A percentile compares a stretch with the other conserved stretches of the same genome.
phyloP scores from a whole-genome alignment of 2,329 filamentous ascomycete genomes.

The Botrytis aclada region DNA sequence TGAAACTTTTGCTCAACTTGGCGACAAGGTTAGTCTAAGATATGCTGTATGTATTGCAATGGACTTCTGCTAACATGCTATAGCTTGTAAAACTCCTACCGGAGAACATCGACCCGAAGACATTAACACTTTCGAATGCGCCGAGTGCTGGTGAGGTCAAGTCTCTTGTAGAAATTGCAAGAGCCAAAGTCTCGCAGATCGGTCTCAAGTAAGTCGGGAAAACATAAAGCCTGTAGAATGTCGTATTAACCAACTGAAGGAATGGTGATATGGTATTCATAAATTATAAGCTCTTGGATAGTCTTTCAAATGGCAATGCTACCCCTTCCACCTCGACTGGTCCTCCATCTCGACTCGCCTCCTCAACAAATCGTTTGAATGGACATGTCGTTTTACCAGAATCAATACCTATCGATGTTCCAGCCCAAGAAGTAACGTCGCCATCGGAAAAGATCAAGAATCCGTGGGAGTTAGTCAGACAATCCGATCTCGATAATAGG shows the following conservation, averaged over 20 bases:
- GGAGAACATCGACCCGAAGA: slow-evolving; percentile 56
- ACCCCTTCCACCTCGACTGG: slow-evolving; percentile 39
- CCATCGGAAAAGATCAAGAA: slow-evolving; percentile 69
- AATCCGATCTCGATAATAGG: slow-evolving; percentile 81
- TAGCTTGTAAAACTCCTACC: slow-evolving; percentile 60
- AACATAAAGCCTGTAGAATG: background rate
- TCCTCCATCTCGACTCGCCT: slow-evolving; percentile 30
- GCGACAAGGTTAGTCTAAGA: slow-evolving; percentile 45
- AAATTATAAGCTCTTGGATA: slow-evolving; percentile 65
- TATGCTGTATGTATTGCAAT: background rate
- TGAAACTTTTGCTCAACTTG: slow-evolving; percentile 67
- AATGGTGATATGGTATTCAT: slow-evolving; percentile 92
- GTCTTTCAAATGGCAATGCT: slow-evolving; percentile 42
- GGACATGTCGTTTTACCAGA: slow-evolving; percentile 72
- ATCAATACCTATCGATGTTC: slow-evolving; percentile 57
- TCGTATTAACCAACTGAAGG: slow-evolving; percentile 43
- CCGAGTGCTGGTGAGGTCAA: slow-evolving; percentile 58
- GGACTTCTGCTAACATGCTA: slow-evolving; percentile 23
- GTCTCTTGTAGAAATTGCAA: slow-evolving; percentile 54
- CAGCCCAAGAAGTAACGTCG: slow-evolving; percentile 51
- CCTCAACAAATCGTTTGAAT: slow-evolving; percentile 67
- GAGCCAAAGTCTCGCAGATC: slow-evolving; percentile 55
- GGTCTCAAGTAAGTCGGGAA: slow-evolving; percentile 51
- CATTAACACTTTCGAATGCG: slow-evolving; percentile 60
- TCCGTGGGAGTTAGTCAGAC: slow-evolving; percentile 87